Percentiles rank a stretch among this genome's conserved stretches.
Evolutionary conservation across 345 rosid species (phyloP).

Genomic region (Sonneratia caseolaris): DNA sequence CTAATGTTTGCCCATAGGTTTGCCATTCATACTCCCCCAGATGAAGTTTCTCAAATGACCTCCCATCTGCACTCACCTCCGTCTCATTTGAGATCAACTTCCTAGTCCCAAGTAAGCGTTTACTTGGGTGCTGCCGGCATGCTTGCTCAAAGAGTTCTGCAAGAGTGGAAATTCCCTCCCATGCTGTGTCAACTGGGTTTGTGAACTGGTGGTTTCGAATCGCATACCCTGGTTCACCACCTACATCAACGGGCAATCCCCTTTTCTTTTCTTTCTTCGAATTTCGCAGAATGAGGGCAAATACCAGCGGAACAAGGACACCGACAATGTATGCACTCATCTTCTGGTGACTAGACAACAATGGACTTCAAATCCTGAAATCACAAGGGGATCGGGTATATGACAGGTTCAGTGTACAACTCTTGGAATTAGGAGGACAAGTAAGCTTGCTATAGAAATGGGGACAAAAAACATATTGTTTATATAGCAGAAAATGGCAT

Average conservation of each 20-base stretch:
- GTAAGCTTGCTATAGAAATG: not conserved
- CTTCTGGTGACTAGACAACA: constrained; percentile 13
- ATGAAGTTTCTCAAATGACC: constrained; percentile 84
- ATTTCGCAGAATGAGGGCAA: constrained; percentile 50
- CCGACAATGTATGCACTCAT: constrained; percentile 81
- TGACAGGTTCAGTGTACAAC: not conserved
- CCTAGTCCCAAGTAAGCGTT: constrained; percentile 70
- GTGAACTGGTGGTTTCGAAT: constrained; percentile 48
- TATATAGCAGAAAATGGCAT: not conserved
- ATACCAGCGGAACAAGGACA: constrained; percentile 57
- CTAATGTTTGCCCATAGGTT: constrained; percentile 52
- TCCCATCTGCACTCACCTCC: constrained; percentile 54
- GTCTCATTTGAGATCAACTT: constrained; percentile 52
- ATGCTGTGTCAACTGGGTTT: constrained; percentile 46
- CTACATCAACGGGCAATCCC: constrained; percentile 69
- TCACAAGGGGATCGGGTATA: not conserved
- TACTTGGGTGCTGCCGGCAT: constrained; percentile 45
- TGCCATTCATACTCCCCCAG: constrained; percentile 90
- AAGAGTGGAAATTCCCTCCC: constrained; percentile 75
- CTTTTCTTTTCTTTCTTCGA: constrained; percentile 52
- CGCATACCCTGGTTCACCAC: constrained; percentile 75
- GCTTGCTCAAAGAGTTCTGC: constrained; percentile 83
- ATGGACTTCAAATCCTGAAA: constrained; percentile 3
- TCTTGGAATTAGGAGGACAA: not conserved
- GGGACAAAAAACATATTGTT: not conserved